phyloP scores from a whole-genome alignment of 192 early-diverging fungal genomes.

The Physocladia obscura region DNA sequence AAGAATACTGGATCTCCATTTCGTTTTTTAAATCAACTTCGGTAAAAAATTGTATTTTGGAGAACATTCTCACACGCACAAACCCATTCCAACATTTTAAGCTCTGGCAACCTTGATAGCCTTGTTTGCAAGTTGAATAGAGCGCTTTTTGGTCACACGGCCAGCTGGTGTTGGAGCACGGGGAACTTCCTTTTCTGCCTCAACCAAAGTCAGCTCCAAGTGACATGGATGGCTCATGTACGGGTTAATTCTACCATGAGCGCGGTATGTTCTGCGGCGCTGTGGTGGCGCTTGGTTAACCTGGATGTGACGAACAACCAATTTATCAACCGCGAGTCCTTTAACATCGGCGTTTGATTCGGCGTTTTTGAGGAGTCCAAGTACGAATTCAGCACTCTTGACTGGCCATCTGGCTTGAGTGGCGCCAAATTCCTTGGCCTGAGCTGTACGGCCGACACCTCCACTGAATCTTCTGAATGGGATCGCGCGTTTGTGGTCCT shows the following conservation, averaged over 20 bases:
- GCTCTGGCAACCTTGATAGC: constrained; percentile 28
- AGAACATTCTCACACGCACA: no score
- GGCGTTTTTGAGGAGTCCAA: constrained; percentile 94
- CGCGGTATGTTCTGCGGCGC: constrained; percentile 95
- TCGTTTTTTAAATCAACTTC: no score
- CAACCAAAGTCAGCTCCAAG: constrained; percentile 91
- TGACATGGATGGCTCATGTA: constrained; percentile 96
- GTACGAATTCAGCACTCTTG: constrained; percentile 92
- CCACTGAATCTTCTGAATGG: constrained; percentile 97
- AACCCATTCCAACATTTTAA: constrained; percentile 6
- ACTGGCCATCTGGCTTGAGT: constrained; percentile 95
- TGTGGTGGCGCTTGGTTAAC: constrained; percentile 98
- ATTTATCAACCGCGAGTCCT: constrained; percentile 84
- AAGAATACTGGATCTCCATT: no score
- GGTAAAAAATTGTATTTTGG: no score
- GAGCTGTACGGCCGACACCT: constrained; percentile 94
- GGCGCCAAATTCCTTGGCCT: constrained; percentile 90
- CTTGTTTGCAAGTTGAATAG: constrained; percentile 6
- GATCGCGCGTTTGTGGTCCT: constrained; percentile 94
- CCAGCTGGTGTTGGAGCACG: constrained; percentile 39
- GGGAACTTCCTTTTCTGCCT: constrained; percentile 85
- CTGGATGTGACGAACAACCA: constrained; percentile 91
- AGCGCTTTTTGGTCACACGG: constrained; percentile 21
- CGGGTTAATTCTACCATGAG: constrained; percentile 95
- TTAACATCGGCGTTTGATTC: constrained; percentile 97